Base-by-base conservation (phyloP, 2,329 filamentous ascomycete species). In the Rhynchosporium graminicola region DNA sequence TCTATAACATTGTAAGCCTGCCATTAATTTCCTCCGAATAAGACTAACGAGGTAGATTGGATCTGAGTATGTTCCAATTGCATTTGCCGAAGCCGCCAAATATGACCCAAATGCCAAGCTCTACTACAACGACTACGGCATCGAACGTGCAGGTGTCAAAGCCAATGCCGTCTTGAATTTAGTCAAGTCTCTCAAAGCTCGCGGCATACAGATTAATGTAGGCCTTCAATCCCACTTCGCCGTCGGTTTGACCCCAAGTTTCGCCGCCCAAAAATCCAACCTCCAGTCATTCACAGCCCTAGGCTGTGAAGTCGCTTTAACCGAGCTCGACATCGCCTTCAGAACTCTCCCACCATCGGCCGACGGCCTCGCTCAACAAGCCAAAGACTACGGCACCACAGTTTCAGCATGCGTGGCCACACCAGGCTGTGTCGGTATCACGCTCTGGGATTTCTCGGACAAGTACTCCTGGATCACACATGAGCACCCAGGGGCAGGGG, bases 201-300 rank as follows among this genome's bases (percentile, higher is more conserved):
- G 80, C 12, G 81, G 83, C 12, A 79, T 80, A 31, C 81, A 81
- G 65, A 85, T 88, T 65, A 82, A 88, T 60, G 79, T 88, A 4
- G 86, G 86, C 20, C 77, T 87, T 65, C 85, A 89, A 74, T 81
- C 77, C 3, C 86, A 89, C 72, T 80, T 87, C 63, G 83, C 85
- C 65, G 81, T 83, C 7, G 82, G 83, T 68, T 68, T 72, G n/a
- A 79, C 81, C 1, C 81, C 84, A 0, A 73, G 72, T 57, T 79
- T 80, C 66, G 71, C 75, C 36, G 74, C 75, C 7, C 77, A 83
- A 50, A 74, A 75, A 38, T 75, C 77, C 0, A 78, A 79, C 13
- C 80, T 86, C 59, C 70, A 76, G 54, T 75, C 79, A 47, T 87
- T 84, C 75, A 79, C 80, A 0, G 76, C 77, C 0, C 78, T 82